Base-by-base conservation (phyloP, 2,329 filamentous ascomycete species). In the Geosmithia flava region DNA sequence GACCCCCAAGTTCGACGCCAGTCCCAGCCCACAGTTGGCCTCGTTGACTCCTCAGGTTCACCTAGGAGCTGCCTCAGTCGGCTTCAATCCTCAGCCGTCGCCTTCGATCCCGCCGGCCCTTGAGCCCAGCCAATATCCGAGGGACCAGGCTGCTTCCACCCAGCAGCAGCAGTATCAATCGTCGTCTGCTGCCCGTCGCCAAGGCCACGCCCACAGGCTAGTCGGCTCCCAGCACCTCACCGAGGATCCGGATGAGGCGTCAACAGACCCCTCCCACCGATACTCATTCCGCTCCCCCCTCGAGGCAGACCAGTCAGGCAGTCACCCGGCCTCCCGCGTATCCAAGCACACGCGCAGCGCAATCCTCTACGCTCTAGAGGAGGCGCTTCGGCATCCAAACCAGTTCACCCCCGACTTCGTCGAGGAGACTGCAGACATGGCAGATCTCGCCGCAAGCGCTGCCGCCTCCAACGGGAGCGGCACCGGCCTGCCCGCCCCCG, bases 381-480 rank as follows among this genome's bases (percentile, higher is more conserved):
- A 94, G 70, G 88, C 87, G 39, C 76, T 97, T 55, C 84, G 90
- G 55, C 78, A 83, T 44, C 89, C 91, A 2, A 78, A 88, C 55
- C 72, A 80, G 45, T 94, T 97, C 67, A 94, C 89, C 8, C 76
- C 85, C 20, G 89, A 95, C 65, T 69, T 83, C 56, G 76, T 83
- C 52, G 93, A 98, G 73, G 87, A 95, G 71, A 85, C 87, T 76
- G 87, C 90, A 56, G 79, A 80, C 59, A 97, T 98, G 90, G 85
- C 90, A 56, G 90, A 95, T 64, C 74, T 95, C 57, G 65, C 72
- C 53, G 63, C 64, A 51, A 74, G 79, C 59, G 77, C 74, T 56
- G 66, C 70, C 55, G 64, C 69, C 53, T 71, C 76, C 54, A 76
- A 77, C 60, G 77, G 76, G 13, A 41, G 44, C 20, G 45, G 69